These are phyloP conservation scores for Fusarium fujikuroi DNA, from an alignment of 2,329 filamentous ascomycete species.

Conservation along the genomic window DNA sequence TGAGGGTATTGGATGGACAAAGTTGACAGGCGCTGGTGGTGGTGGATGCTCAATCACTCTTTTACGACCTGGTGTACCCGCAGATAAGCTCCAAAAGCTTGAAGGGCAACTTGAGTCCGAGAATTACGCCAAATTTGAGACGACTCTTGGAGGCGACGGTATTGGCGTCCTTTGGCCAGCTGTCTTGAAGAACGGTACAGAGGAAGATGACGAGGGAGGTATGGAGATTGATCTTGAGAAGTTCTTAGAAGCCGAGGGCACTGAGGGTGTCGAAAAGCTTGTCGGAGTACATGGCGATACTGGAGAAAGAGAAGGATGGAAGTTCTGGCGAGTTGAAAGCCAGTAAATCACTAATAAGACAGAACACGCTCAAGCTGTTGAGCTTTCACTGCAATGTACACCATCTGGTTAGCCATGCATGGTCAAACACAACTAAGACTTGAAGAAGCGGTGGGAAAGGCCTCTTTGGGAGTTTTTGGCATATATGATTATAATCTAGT, in stretches of 20 bases:
- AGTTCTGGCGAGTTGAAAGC: conserved; percentile 80
- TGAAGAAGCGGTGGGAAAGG: conserved; percentile 28
- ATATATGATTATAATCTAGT: conserved; percentile 44
- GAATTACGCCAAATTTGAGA: conserved; percentile 86
- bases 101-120: conserved; percentile 73
- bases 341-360: conserved; percentile 35
- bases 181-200: conserved; percentile 84
- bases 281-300: conserved; percentile 80
- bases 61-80: conserved; percentile 72
- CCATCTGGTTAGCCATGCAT: conserved; percentile 37
- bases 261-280: conserved; percentile 85
- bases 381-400: conserved; percentile 32
- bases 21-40: conserved; percentile 93
- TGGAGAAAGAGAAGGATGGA: conserved; percentile 82
- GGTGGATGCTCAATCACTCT: conserved; percentile 96
- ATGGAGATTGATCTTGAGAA: conserved; percentile 92
- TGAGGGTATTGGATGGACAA: conserved; percentile 93
- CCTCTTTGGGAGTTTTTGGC: conserved; percentile 35
- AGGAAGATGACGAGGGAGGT: conserved; percentile 80
- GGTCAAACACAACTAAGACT: conserved; percentile 37
- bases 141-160: conserved; percentile 90
- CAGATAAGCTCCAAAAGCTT: conserved; percentile 68
- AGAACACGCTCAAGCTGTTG: conserved; percentile 4
- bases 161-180: conserved; percentile 96
- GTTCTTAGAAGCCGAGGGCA: conserved; percentile 84